Base-by-base conservation (phyloP, 164 flowering plant species). In the Liriodendron chinense region DNA sequence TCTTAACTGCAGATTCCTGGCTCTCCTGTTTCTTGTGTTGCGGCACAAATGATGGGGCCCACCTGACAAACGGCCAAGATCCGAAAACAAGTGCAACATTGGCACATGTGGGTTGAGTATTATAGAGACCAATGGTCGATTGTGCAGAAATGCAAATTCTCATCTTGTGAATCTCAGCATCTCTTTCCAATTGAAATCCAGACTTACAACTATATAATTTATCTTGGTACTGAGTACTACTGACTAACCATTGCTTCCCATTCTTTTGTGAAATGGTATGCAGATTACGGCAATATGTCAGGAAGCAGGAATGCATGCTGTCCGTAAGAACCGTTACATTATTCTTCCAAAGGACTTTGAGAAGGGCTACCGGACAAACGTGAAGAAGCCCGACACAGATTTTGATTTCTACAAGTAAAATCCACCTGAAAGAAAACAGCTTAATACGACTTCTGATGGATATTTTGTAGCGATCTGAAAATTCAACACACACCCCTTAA, bases 291-390 rank as follows among this genome's bases (percentile, higher is more conserved):
- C 97, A 48, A 93, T 93, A 49, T 93, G 97, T 77, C 97, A 93
- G 74, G 97, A 93, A 79, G 97, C 97, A 9, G 97, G 97, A 48
- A 90, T 93, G 96, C 97, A 90, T 82, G 97, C 97, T 5, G 97
- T 93, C 9, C 86, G 97, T 20, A 93, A 93, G 87, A 93, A 93
- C 78, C 88, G 97, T 12, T 93, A 93, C 75, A 93, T 93, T 13
- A 91, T 93, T 66, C 91, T 93, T 22, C 97, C 97, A 1, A 93
- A 93, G 84, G 97, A 93, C 79, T 92, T 92, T 68, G 97, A 92
- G 86, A 92, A 92, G 83, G 97, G 97, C 23, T 93, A 93, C 80
- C 75, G 96, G 49, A 71, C 91, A 65, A 93, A 93, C 53, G 97
- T 93, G 74, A 93, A 93, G 93, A 93, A 93, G 88, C 96, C 96